phyloP scores from a whole-genome alignment of 305 asterid species.

The Lippia alba region DNA sequence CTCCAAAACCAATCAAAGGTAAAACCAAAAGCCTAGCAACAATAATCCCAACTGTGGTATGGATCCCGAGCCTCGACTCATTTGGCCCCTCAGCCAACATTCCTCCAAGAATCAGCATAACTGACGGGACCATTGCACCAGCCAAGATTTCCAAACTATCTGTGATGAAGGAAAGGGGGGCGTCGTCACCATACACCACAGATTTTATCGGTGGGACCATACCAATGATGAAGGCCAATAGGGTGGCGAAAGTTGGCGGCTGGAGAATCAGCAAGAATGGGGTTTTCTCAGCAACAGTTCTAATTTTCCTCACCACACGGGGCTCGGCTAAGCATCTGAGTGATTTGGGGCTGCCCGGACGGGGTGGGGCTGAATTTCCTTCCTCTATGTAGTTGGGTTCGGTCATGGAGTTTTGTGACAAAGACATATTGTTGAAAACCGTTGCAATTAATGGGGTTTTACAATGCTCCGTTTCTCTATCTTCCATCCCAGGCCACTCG shows the following conservation, averaged over 20 bases:
- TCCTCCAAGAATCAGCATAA: conserved; percentile 90
- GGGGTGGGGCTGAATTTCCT: conserved; percentile 6
- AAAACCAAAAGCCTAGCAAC: conserved; percentile 77
- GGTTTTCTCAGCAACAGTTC: conserved; percentile 77
- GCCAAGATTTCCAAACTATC: conserved; percentile 86
- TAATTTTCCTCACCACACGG: conserved; percentile 64
- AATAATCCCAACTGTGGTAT: conserved; percentile 78
- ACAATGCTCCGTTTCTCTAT: conserved; percentile 78
- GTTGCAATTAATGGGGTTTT: conserved; percentile 82
- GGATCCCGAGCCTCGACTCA: conserved; percentile 70
- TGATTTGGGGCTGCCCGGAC: conserved; percentile 60
- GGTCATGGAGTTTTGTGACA: conserved; percentile 51
- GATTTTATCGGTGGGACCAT: conserved; percentile 75
- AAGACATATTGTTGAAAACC: conserved; percentile 52
- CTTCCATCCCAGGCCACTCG: conserved; percentile 99
- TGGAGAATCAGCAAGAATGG: conserved; percentile 74
- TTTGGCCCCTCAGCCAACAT: conserved; percentile 94
- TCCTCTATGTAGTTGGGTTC: conserved; percentile 64
- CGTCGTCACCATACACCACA: conserved; percentile 68
- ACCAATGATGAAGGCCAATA: conserved; percentile 74
- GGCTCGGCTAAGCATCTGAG: conserved; percentile 85
- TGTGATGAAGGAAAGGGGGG: conserved; percentile 69
- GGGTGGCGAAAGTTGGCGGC: conserved; percentile 85
- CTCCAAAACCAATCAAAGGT: conserved; percentile 73
- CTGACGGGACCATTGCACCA: conserved; percentile 86